Percentiles rank a stretch among this genome's conserved stretches.
phyloP scores from a whole-genome alignment of 441 rosid genomes.

The Viola pubescens region DNA sequence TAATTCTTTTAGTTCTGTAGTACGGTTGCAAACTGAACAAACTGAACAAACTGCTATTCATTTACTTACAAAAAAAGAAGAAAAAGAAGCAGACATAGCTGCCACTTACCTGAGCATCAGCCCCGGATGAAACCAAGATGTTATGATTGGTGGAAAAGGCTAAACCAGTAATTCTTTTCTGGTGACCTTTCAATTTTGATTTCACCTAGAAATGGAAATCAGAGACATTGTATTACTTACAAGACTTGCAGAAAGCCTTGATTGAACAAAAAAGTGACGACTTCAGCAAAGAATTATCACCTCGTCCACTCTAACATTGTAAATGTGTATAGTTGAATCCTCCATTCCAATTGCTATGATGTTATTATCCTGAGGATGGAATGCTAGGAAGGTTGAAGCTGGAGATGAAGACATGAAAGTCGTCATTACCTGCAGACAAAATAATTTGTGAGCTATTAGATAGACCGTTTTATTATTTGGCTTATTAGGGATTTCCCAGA shows the following conservation, averaged over 20 bases:
- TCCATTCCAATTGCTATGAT: conserved; percentile 94
- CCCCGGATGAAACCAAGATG: conserved; percentile 91
- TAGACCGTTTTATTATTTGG: no score
- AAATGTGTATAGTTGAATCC: conserved; percentile 83
- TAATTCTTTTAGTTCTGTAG: no score
- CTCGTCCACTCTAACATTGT: conserved; percentile 86
- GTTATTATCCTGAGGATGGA: conserved; percentile 89
- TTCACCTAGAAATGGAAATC: conserved; percentile 49
- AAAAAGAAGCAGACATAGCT: conserved; percentile 2
- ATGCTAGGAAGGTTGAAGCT: conserved; percentile 81
- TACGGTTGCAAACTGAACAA: no score
- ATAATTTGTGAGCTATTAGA: conserved; percentile 5
- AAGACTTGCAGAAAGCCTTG: no score
- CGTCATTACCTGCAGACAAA: conserved; percentile 67
- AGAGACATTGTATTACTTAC: conserved; percentile 1
- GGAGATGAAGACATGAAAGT: conserved; percentile 88
- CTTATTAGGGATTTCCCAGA: no score
- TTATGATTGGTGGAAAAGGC: conserved; percentile 77
- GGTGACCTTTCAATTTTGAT: conserved; percentile 85
- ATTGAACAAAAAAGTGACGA: no score
- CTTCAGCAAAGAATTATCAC: conserved; percentile 25
- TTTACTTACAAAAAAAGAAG: neutral
- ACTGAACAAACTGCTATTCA: no score
- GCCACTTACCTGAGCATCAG: conserved; percentile 82
- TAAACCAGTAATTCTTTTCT: conserved; percentile 76